Base-by-base conservation (phyloP, 345 rosid genomes). In the Syzygium aromaticum region DNA sequence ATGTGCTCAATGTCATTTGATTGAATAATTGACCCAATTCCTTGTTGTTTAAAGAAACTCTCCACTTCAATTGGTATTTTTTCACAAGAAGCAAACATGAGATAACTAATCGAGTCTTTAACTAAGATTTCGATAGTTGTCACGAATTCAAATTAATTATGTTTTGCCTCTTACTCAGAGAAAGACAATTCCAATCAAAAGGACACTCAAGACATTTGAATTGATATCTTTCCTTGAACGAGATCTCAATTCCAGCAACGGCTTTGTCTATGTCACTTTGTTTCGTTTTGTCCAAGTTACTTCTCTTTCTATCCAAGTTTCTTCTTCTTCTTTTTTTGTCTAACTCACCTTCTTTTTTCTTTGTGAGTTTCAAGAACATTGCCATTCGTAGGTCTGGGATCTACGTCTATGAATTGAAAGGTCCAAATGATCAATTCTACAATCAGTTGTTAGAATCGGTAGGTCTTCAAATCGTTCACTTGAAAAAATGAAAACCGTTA, bases 1-100 rank as follows among this genome's bases (percentile, higher is more conserved):
- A 77, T 27, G 77, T 87, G 51, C 77, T 67, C 30, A 84, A 64
- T 87, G 67, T 67, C 51, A 87, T 40, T 87, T 87, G 84, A 84
- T 87, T 85, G 53, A 85, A 77, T 85, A 77, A 57, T 85, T 85
- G 38, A 84, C 28, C 52, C 87, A 52, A 21, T 84, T 87, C 43
- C 21, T 85, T 85, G 21, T 52, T 38, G 85, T 46, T 86, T 63
- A 56, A 43, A 86, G 53, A 86, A 51, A 61, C 0, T 2, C 14
- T 63, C 10, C 77, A 28, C 21, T 64, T 64, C 1, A 13, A 7
- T 63, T n/a, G 15, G 38, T 64, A 28, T 64, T 28, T 28, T 64
- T 64, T 64, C 8, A 28, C 11, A 1, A 84, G n/a, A 77, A 67
- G 17, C 10, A 25, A 85, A 85, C 13, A 28, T 85, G 52, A 85